These are phyloP conservation scores for Ceratocystis eucalypticola DNA, from an alignment of 2,329 filamentous ascomycete species.

Conservation along the genomic window DNA sequence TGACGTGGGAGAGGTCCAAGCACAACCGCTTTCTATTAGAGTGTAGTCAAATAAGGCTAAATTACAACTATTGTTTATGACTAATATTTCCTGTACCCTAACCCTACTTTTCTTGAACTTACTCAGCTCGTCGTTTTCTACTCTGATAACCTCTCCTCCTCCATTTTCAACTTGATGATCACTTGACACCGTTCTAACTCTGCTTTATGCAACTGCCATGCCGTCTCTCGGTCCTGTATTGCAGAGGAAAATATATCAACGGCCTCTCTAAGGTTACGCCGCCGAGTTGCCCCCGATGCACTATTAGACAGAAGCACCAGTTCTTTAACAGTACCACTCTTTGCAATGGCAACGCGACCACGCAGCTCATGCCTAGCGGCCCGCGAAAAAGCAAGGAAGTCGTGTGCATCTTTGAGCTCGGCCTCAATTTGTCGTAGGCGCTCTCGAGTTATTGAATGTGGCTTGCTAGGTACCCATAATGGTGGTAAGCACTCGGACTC, in stretches of 20 bases:
- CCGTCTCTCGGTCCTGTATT: constrained; percentile 2
- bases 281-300: constrained; percentile 6
- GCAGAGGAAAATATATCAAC: constrained; percentile 6
- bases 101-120: neutral
- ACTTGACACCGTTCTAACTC: neutral
- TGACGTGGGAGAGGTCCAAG: constrained; percentile 2
- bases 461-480: neutral
- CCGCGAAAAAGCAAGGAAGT: constrained; percentile 2
- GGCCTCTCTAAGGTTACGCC: constrained; percentile 8
- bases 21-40: neutral
- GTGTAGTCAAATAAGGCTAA: neutral
- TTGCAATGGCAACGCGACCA: constrained; percentile 5
- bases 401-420: neutral
- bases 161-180: neutral
- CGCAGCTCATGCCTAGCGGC: neutral
- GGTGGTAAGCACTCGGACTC: neutral
- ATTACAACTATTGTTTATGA: neutral
- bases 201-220: neutral
- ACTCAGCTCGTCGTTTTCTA: neutral
- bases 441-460: neutral
- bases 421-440: constrained; percentile 1
- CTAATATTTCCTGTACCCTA: neutral
- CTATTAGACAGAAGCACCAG: constrained; percentile 3
- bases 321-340: neutral
- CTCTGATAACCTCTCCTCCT: constrained; percentile 1